Evolutionary conservation across 345 rosid genomes (phyloP).

Genomic region (Alliaria petiolata): DNA sequence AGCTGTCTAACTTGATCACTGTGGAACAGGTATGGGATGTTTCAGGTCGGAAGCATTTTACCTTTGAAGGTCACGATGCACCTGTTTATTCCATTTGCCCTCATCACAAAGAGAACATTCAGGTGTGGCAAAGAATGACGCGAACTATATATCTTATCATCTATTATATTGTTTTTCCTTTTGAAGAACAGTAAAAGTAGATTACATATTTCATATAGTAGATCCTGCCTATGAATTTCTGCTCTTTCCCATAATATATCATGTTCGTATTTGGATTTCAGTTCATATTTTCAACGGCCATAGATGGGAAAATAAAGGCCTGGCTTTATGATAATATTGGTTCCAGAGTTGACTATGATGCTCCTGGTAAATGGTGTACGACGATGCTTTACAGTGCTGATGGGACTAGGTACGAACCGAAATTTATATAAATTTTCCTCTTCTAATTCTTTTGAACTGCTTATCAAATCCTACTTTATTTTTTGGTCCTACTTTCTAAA

Average conservation of each 20-base stretch:
- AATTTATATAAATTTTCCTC: not conserved
- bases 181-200: not conserved
- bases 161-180: not conserved
- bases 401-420: conserved; percentile 54
- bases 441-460: not conserved
- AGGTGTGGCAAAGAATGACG: conserved; percentile 42
- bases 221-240: not conserved
- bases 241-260: not conserved
- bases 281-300: conserved; percentile 79
- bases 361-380: conserved; percentile 78
- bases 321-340: conserved; percentile 86
- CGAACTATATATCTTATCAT: not conserved
- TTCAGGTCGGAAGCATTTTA: conserved; percentile 51
- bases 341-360: conserved; percentile 80
- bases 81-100: conserved; percentile 86
- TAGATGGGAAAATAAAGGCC: conserved; percentile 85
- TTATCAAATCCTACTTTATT: not conserved
- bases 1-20: conserved; percentile 29
- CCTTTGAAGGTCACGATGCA: conserved; percentile 87
- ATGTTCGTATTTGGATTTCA: conserved; percentile 29
- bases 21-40: conserved; percentile 84
- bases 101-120: conserved; percentile 83
- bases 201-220: not conserved
- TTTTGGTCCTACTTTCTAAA: not conserved
- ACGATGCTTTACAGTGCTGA: conserved; percentile 86